These are phyloP conservation scores for Nakazawaea populi DNA, from an alignment of 805 yeast species.

Conservation along the genomic window DNA sequence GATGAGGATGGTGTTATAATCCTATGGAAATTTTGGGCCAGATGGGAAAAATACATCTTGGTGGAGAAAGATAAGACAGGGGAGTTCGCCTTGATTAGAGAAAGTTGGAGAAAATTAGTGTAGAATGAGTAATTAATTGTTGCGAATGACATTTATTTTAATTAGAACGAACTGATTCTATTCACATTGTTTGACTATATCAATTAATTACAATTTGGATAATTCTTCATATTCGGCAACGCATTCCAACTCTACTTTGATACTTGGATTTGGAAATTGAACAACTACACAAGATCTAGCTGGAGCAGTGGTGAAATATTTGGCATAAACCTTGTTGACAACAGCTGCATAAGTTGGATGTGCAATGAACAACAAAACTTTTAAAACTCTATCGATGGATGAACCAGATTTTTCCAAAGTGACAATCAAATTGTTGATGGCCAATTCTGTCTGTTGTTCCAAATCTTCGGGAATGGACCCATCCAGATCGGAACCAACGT, in stretches of 20 bases:
- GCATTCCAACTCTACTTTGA: constrained; percentile 48
- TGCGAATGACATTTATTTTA: not conserved
- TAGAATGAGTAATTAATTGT: not conserved
- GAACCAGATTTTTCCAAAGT: constrained; percentile 41
- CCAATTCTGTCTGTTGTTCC: constrained; percentile 39
- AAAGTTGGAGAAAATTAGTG: constrained; percentile 57
- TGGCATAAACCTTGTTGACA: constrained; percentile 40
- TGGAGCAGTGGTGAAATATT: constrained; percentile 41
- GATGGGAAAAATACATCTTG: constrained; percentile 84
- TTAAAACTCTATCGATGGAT: constrained; percentile 37
- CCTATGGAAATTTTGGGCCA: constrained; percentile 66
- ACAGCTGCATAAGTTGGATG: constrained; percentile 34
- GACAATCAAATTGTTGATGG: constrained; percentile 35
- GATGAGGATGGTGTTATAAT: constrained; percentile 68
- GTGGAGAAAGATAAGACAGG: constrained; percentile 34
- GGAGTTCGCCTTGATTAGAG: constrained; percentile 57
- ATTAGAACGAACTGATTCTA: no score
- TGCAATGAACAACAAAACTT: constrained; percentile 43
- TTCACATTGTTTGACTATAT: no score
- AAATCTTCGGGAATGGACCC: constrained; percentile 37
- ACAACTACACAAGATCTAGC: constrained; percentile 50
- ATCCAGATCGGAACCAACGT: constrained; percentile 21
- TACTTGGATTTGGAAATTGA: constrained; percentile 41
- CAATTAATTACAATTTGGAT: not conserved
- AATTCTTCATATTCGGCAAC: constrained; percentile 28